Conservation (phyloP, 2,329 filamentous ascomycete species). For the Trichoderma koningiopsis region DNA sequence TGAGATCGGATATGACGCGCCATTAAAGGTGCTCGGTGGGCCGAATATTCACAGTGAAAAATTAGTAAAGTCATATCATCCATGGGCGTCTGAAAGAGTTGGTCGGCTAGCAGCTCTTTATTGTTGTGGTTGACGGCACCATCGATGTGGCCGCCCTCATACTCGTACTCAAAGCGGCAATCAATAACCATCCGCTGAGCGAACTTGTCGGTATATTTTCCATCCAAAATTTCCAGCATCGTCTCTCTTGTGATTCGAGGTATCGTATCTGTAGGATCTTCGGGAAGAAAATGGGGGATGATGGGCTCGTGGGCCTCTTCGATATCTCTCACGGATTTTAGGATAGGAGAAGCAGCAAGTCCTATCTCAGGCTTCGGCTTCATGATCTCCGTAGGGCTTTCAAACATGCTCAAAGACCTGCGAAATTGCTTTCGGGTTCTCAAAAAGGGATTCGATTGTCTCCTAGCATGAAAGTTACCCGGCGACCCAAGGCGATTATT, state of each 20-base stretch:
- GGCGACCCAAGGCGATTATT: constrained; percentile 73
- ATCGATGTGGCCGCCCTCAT: constrained; percentile 92
- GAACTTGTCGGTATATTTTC: constrained; percentile 74
- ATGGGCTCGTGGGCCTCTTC: constrained; percentile 73
- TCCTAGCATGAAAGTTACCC: constrained; percentile 68
- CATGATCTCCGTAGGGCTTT: constrained; percentile 85
- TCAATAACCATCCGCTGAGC: constrained; percentile 87
- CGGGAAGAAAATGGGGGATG: constrained; percentile 81
- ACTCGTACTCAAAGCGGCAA: constrained; percentile 98
- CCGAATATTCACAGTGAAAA: constrained; percentile 98
- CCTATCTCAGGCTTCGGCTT: constrained; percentile 69
- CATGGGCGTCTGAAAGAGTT: constrained; percentile 72
- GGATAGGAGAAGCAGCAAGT: constrained; percentile 45
- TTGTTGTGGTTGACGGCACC: constrained; percentile 96
- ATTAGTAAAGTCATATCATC: constrained; percentile 77
- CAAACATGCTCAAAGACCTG: constrained; percentile 96
- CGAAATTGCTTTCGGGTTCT: constrained; percentile 87
- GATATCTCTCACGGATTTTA: constrained; percentile 80
- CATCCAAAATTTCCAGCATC: constrained; percentile 83
- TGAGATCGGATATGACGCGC: constrained; percentile 88
- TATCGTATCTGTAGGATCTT: constrained; percentile 80
- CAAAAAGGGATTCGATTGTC: constrained; percentile 69
- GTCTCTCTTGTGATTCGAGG: constrained; percentile 84
- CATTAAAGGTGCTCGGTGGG: constrained; percentile 94
- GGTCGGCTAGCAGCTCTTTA: constrained; percentile 79